A percentile compares a stretch with the other conserved stretches of the same genome.
These are phyloP conservation scores for Hyphodiscus sp. DNA, from an alignment of 2,329 filamentous ascomycete species.

Conservation along the genomic window DNA sequence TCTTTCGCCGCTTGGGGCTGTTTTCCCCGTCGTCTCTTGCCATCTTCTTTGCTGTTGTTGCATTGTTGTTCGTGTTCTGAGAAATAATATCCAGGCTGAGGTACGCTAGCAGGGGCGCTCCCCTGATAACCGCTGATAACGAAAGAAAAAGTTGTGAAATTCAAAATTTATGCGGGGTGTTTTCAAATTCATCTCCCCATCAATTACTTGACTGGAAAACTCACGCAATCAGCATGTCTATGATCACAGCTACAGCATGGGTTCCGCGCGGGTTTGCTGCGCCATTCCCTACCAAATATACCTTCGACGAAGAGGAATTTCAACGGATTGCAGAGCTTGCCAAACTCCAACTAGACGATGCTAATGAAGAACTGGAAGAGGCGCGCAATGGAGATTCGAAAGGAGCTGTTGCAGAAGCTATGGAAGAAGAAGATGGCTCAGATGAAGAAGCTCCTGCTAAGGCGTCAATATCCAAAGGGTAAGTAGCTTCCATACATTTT, in stretches of 20 bases:
- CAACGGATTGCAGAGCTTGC: constrained; percentile 52
- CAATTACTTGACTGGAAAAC: not conserved
- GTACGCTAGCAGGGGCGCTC: not conserved
- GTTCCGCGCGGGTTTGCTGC: constrained; percentile 53
- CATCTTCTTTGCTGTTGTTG: constrained; percentile 26
- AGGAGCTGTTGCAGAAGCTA: constrained; percentile 27
- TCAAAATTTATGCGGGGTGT: not conserved
- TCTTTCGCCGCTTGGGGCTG: constrained; percentile 58
- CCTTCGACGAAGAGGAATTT: constrained; percentile 53
- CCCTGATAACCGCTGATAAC: not conserved
- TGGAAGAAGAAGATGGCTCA: constrained; percentile 33
- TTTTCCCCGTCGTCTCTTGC: constrained; percentile 32
- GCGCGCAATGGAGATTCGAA: constrained; percentile 31
- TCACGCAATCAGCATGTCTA: constrained; percentile 30
- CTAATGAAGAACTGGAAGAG: constrained; percentile 75
- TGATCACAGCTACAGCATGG: constrained; percentile 55
- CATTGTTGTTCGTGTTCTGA: not conserved
- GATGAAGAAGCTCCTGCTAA: constrained; percentile 26
- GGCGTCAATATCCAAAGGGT: constrained; percentile 34
- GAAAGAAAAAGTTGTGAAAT: not conserved
- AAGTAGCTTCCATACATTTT: constrained; percentile 29
- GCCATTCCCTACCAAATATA: constrained; percentile 50
- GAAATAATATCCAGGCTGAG: not conserved
- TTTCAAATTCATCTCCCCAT: not conserved
- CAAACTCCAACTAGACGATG: constrained; percentile 70